Conservation (phyloP, 2,329 filamentous ascomycete species). For the Dothiorella sarmentorum region DNA sequence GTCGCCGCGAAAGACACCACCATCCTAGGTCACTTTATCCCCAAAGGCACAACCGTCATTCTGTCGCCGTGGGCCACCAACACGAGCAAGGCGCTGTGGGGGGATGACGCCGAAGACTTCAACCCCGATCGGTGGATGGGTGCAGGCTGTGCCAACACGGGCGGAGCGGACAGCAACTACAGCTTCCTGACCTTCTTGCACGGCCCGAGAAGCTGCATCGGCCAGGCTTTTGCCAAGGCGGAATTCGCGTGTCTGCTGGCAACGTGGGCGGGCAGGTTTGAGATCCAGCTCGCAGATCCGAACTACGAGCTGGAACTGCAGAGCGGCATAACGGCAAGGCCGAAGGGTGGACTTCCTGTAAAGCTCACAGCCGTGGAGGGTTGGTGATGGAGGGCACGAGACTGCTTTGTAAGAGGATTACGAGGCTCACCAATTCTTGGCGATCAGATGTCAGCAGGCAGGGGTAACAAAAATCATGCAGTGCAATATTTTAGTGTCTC, state of each 20-base stretch:
- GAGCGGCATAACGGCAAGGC: slow-evolving; percentile 67
- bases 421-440: slow-evolving; percentile 8
- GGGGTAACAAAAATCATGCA: not conserved
- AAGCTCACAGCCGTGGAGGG: slow-evolving; percentile 64
- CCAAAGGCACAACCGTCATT: slow-evolving; percentile 66
- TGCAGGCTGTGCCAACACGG: slow-evolving; percentile 53
- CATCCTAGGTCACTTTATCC: slow-evolving; percentile 63
- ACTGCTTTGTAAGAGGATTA: slow-evolving; percentile 6
- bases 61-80: slow-evolving; percentile 67
- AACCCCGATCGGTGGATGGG: slow-evolving; percentile 61
- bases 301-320: slow-evolving; percentile 62
- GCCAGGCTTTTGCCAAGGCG: slow-evolving; percentile 71
- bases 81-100: slow-evolving; percentile 68
- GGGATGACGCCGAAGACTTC: slow-evolving; percentile 69
- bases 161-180: slow-evolving; percentile 73
- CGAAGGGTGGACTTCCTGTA: slow-evolving; percentile 68
- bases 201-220: slow-evolving; percentile 83
- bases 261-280: slow-evolving; percentile 71
- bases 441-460: not conserved
- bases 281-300: slow-evolving; percentile 53
- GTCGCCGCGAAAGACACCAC: slow-evolving; percentile 61
- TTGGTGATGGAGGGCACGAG: slow-evolving; percentile 47
- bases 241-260: slow-evolving; percentile 85
- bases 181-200: slow-evolving; percentile 79
- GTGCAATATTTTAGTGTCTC: too few relatives aligned